These are phyloP conservation scores for Trametes villosa DNA, from an alignment of 768 basidiomycete species.

Conservation along the genomic window DNA sequence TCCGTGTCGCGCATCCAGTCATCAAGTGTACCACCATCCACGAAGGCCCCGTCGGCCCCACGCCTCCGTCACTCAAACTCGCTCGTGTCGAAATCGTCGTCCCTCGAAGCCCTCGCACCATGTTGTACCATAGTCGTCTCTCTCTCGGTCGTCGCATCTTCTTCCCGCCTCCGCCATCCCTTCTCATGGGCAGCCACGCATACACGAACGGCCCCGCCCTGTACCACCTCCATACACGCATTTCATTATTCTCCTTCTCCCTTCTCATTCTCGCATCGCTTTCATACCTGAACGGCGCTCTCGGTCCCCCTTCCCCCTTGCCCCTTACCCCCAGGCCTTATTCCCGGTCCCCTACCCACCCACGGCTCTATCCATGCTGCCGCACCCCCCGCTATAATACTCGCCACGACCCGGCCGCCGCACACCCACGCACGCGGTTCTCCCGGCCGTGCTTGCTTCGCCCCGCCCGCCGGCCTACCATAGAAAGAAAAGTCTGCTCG, in stretches of 20 bases:
- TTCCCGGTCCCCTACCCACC: no score
- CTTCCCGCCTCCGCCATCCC: neutral
- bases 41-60: no score
- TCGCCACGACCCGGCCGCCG: no score
- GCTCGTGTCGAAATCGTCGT: neutral
- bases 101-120: neutral
- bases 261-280: neutral
- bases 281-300: neutral
- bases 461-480: no score
- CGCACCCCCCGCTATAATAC: no score
- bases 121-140: constrained; percentile 12
- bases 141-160: neutral
- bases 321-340: no score
- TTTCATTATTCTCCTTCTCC: neutral
- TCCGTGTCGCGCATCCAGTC: neutral
- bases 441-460: no score
- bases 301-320: neutral
- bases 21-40: constrained; percentile 5
- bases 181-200: neutral
- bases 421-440: no score
- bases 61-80: neutral
- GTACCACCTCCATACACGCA: neutral
- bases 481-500: no score
- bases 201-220: neutral
- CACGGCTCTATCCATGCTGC: no score